Percentiles rank a stretch among this genome's conserved stretches.
Conservation (phyloP, 2,329 filamentous ascomycete genomes). For the Nigrospora oryzae region DNA sequence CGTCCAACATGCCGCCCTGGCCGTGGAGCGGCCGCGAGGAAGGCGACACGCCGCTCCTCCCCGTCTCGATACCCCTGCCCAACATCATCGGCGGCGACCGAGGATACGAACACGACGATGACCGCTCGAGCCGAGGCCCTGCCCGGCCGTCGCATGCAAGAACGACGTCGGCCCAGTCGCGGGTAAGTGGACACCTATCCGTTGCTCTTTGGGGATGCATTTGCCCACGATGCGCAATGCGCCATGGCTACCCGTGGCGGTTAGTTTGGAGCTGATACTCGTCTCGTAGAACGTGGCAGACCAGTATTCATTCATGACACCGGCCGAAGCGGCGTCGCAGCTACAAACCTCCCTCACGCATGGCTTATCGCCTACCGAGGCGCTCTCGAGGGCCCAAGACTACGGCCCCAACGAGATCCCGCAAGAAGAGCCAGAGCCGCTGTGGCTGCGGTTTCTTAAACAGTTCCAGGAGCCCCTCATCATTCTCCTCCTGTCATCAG, state of each 20-base stretch:
- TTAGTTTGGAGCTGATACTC: neutral
- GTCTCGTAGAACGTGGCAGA: constrained; percentile 42
- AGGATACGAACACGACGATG: constrained; percentile 15
- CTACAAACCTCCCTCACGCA: constrained; percentile 76
- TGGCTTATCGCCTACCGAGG: constrained; percentile 75
- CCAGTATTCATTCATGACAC: constrained; percentile 59
- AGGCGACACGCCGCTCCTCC: constrained; percentile 25
- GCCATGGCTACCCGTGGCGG: neutral
- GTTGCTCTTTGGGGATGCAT: neutral
- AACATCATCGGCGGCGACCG: constrained; percentile 20
- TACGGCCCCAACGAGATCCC: constrained; percentile 92
- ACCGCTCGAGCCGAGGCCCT: constrained; percentile 11
- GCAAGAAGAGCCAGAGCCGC: constrained; percentile 83
- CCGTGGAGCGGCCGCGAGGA: constrained; percentile 23
- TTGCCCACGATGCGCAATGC: neutral
- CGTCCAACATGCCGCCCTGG: constrained; percentile 26
- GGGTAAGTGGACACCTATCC: constrained; percentile 27
- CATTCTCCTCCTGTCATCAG: constrained; percentile 80
- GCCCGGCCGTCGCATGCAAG: constrained; percentile 26
- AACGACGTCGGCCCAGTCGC: constrained; percentile 47
- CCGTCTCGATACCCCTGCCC: constrained; percentile 22
- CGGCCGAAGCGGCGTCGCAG: constrained; percentile 67
- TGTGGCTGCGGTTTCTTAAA: constrained; percentile 92
- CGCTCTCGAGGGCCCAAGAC: constrained; percentile 66
- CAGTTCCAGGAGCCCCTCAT: constrained; percentile 97